Evolutionary conservation across 495 filamentous ascomycete species (phyloP).

Genomic region (Podospora comata): DNA sequence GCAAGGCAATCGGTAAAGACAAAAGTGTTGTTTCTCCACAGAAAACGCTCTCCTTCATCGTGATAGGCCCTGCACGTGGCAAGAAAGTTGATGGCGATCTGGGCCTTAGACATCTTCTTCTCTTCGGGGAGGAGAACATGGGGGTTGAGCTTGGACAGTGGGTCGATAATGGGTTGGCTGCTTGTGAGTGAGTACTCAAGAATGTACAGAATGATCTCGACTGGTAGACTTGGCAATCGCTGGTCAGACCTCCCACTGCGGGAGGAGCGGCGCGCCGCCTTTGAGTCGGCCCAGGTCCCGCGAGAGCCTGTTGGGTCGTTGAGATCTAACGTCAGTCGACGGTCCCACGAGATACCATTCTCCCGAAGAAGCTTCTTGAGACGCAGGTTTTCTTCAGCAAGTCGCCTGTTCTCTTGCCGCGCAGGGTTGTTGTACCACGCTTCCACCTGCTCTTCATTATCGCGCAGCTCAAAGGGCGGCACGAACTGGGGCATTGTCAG

Average conservation of each 20-base stretch:
- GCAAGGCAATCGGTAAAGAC: conserved; percentile 45
- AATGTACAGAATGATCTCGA: conserved; percentile 45
- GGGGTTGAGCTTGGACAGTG: conserved; percentile 36
- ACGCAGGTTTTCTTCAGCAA: conserved; percentile 36
- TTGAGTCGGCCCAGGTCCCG: conserved; percentile 13
- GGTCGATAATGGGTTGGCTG: conserved; percentile 46
- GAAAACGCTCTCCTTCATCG: conserved; percentile 37
- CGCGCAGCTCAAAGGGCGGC: conserved; percentile 40
- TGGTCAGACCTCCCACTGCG: neutral
- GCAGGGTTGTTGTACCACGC: conserved; percentile 40
- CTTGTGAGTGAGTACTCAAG: conserved; percentile 43
- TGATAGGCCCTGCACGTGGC: conserved; percentile 43
- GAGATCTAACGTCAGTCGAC: conserved; percentile 12
- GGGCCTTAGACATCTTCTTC: conserved; percentile 28
- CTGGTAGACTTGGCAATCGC: conserved; percentile 40
- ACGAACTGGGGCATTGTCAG: conserved; percentile 9
- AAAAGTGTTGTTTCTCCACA: conserved; percentile 47
- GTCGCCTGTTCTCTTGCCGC: conserved; percentile 32
- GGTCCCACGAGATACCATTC: conserved; percentile 38
- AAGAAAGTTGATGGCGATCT: conserved; percentile 43
- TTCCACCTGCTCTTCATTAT: conserved; percentile 42
- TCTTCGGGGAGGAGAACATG: conserved; percentile 36
- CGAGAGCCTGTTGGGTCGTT: conserved; percentile 13
- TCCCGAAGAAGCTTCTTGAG: conserved; percentile 41
- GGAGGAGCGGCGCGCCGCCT: conserved; percentile 11